A percentile compares a stretch with the other conserved stretches of the same genome.
Evolutionary conservation across 208 protist species (phyloP).

Genomic region (Endotrypanum monterogeii): DNA sequence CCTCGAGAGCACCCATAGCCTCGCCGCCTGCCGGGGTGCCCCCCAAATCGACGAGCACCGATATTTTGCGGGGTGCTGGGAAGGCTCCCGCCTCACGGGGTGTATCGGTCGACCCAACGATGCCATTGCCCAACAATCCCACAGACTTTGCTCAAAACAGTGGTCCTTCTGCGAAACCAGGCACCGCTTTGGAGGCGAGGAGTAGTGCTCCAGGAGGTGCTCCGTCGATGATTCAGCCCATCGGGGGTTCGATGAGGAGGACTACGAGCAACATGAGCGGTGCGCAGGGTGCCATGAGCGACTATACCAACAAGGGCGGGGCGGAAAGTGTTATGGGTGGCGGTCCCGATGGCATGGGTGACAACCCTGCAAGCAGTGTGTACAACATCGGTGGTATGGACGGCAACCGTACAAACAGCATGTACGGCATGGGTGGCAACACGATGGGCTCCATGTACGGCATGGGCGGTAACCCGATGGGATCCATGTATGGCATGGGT

Average conservation of each 20-base stretch:
- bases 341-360: slow-evolving; percentile 11
- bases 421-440: slow-evolving; percentile 12
- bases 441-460: slow-evolving; percentile 24
- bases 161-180: slow-evolving; percentile 1
- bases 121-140: neutral
- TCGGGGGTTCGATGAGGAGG: slow-evolving; percentile 30
- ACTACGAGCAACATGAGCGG: slow-evolving; percentile 16
- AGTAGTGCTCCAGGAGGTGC: neutral
- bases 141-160: neutral
- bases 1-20: neutral
- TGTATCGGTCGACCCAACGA: neutral
- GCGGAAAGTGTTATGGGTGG: slow-evolving; percentile 8
- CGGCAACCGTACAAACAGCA: neutral
- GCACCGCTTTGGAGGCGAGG: slow-evolving; percentile 1
- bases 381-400: slow-evolving; percentile 6
- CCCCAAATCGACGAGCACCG: slow-evolving; percentile 2
- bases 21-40: neutral
- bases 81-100: slow-evolving; percentile 1
- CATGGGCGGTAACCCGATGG: neutral
- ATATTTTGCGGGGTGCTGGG: neutral
- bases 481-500: slow-evolving; percentile 18
- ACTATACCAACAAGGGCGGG: slow-evolving; percentile 11
- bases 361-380: neutral
- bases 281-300: neutral
- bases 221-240: slow-evolving; percentile 16